Base-by-base conservation (phyloP, 768 basidiomycete species). In the Artomyces pyxidatus region DNA sequence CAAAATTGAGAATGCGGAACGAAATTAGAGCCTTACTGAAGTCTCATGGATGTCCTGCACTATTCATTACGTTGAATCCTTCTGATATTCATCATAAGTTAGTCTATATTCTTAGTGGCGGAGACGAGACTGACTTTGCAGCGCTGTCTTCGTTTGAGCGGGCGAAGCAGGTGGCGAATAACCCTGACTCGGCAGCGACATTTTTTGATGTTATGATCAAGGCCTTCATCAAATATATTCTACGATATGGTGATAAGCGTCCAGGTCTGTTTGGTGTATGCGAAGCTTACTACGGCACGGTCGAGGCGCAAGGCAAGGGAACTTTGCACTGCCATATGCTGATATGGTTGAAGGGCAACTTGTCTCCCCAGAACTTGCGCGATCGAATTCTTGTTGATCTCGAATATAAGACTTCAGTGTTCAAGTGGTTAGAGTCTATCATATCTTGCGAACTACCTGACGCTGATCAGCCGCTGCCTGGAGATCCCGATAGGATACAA, bases 171-270 rank as follows among this genome's bases (percentile, higher is more conserved):
- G 45, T 75, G 3, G 72, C 75, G 0, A 51, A 60, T 45, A 70
- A 76, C 57, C 73, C 75, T 1, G 47, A 52, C 7, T 50, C 69
- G 0, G 69, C 67, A 1, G 67, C 71, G 0, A 54, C 65, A 19
- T 75, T 72, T 54, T 75, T 75, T 49, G 56, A 74, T 54, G 48
- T 66, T 1, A 68, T 67, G 21, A 71, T 74, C 58, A 57, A 64
- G 16, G 59, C 62, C 0, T 70, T 74, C 49, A 59, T 72, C 0
- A 52, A 57, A 0, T 65, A 28, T 50, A 51, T 64, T 23, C n/a
- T 45, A 1, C 41, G 54, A 7, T 2, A 52, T 1, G 16, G 8
- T 29, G 29, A 53, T 28, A 3, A 38, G 4, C 45, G 61, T 25
- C 58, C 55, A 3, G 68, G 73, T 0, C 38, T 71, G 1, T 48